A percentile compares a stretch with the other conserved stretches of the same genome.
Evolutionary conservation across 179 eudicot genomes (phyloP).

Genomic region (Silene coronaria): DNA sequence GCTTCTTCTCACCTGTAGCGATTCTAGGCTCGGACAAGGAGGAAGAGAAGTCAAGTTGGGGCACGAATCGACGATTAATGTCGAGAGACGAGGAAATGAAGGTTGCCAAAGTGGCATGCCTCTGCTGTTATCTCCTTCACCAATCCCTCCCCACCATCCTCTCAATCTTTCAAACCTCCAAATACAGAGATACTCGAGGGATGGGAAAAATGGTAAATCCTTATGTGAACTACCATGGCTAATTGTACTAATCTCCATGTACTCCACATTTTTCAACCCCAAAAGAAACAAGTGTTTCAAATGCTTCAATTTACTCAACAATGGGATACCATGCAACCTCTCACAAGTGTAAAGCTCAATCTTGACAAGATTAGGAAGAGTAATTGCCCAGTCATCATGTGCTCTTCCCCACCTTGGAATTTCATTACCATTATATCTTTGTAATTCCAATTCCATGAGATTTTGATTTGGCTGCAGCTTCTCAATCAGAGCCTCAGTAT

Average conservation of each 20-base stretch:
- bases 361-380: too few relatives aligned
- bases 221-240: not conserved
- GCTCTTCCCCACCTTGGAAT: not conserved
- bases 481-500: not conserved
- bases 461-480: too few relatives aligned
- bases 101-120: too few relatives aligned
- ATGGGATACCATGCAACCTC: not conserved
- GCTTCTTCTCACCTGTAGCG: not conserved
- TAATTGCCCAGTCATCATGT: too few relatives aligned
- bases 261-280: not conserved
- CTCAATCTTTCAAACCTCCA: not conserved
- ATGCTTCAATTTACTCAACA: too few relatives aligned
- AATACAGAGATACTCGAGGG: not conserved
- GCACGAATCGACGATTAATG: not conserved
- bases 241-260: not conserved
- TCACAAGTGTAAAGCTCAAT: not conserved
- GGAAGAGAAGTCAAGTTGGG: not conserved
- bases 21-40: conserved; percentile 8
- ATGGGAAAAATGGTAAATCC: too few relatives aligned
- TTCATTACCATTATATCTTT: not conserved
- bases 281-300: too few relatives aligned
- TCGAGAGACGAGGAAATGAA: conserved; percentile 10
- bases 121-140: not conserved
- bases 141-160: not conserved
- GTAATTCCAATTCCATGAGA: not conserved